phyloP scores from a whole-genome alignment of 2,329 filamentous ascomycete genomes.

The Diaporthe eres region DNA sequence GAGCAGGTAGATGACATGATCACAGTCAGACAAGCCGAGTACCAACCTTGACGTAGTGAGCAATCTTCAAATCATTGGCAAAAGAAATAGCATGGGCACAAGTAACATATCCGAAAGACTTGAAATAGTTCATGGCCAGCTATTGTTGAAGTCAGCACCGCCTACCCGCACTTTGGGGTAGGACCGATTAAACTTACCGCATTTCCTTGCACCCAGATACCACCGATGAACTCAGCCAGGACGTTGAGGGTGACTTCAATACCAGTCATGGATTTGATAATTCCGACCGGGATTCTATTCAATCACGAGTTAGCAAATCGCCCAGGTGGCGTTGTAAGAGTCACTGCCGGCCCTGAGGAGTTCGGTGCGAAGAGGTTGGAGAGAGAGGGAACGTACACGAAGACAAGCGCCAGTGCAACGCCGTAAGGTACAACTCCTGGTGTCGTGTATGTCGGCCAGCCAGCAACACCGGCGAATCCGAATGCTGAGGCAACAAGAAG shows the following conservation, averaged over 20 bases:
- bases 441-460: slow-evolving; percentile 47
- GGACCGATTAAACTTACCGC: slow-evolving; percentile 44
- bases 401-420: slow-evolving; percentile 56
- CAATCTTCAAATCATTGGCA: slow-evolving; percentile 52
- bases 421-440: slow-evolving; percentile 59
- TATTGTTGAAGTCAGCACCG: neutral
- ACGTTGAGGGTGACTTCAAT: slow-evolving; percentile 54
- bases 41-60: slow-evolving; percentile 63
- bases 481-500: slow-evolving; percentile 41
- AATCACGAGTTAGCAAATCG: neutral
- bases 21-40: no score
- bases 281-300: slow-evolving; percentile 56
- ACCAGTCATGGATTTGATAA: slow-evolving; percentile 60
- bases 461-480: slow-evolving; percentile 49
- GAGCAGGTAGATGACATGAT: neutral
- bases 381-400: slow-evolving; percentile 47
- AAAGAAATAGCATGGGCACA: slow-evolving; percentile 67
- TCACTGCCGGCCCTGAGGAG: neutral
- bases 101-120: slow-evolving; percentile 50
- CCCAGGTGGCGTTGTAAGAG: neutral
- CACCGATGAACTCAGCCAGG: slow-evolving; percentile 63
- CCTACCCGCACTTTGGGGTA: no score
- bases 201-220: slow-evolving; percentile 58
- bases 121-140: slow-evolving; percentile 64
- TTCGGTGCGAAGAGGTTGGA: fast-evolving